A percentile compares a stretch with the other conserved stretches of the same genome.
Conservation (phyloP, 352 stramenopile genomes). For the Phytophthora capsici region DNA sequence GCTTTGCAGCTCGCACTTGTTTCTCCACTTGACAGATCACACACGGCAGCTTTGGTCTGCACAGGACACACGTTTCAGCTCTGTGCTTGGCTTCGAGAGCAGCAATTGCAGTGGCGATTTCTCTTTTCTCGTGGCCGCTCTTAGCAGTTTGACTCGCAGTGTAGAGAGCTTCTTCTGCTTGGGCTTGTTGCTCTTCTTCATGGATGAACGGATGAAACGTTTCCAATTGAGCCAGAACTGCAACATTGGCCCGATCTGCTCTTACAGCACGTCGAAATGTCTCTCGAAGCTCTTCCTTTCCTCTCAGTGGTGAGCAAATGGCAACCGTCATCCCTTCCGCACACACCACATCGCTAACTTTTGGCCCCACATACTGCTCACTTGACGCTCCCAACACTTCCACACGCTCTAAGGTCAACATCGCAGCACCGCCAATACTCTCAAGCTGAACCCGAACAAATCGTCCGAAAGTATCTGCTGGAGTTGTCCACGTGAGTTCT, state of each 20-base stretch:
- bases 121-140: slow-evolving; percentile 32
- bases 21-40: slow-evolving; percentile 43
- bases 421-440: slow-evolving; percentile 35
- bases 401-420: slow-evolving; percentile 58
- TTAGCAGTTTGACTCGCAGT: slow-evolving; percentile 12
- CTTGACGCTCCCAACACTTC: slow-evolving; percentile 54
- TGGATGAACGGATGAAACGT: slow-evolving; percentile 67
- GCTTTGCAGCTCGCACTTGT: slow-evolving; percentile 19
- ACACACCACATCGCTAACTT: slow-evolving; percentile 62
- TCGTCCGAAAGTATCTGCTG: slow-evolving; percentile 60
- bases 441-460: slow-evolving; percentile 77
- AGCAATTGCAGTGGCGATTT: slow-evolving; percentile 30
- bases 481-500: slow-evolving; percentile 49
- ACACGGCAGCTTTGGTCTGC: slow-evolving; percentile 33
- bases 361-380: slow-evolving; percentile 58
- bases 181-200: slow-evolving; percentile 24
- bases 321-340: slow-evolving; percentile 60
- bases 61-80: slow-evolving; percentile 33
- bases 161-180: slow-evolving; percentile 25
- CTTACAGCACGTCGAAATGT: slow-evolving; percentile 62
- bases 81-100: slow-evolving; percentile 27
- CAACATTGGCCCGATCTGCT: slow-evolving; percentile 51
- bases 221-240: slow-evolving; percentile 66
- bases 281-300: slow-evolving; percentile 49
- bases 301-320: slow-evolving; percentile 56